Base-by-base conservation (phyloP, 2,329 filamentous ascomycete genomes). In the Colletotrichum sp. region DNA sequence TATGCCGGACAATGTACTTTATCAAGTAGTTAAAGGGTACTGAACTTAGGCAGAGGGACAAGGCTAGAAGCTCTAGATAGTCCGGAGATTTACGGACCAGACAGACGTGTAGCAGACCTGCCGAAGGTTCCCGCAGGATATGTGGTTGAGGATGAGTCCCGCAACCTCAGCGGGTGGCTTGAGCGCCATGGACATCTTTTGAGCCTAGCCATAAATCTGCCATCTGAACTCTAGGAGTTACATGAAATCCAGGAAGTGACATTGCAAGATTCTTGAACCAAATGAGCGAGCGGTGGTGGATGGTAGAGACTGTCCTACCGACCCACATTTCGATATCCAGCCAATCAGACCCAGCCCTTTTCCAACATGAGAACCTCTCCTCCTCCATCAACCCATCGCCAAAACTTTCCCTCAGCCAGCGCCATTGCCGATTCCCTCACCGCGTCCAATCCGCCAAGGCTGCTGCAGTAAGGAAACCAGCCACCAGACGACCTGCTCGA, bases 91-190 rank as follows among this genome's bases (percentile, higher is more conserved):
- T n/a, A 7, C 18, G n/a, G 39, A n/a, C 39, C 18, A 49, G 39
- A 49, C 39, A 49, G 18, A 21, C 39, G 39, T 49, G 18, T n/a
- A 49, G 39, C 39, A n/a, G 18, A 49, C 18, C 39, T 49, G 39
- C 18, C 18, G 18, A 49, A n/a, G 39, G 39, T n/a, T 3, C 9
- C 39, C 9, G 18, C 6, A 30, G 72, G 86, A 83, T 78, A 88
- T 87, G 77, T 84, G 82, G 68, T 81, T 80, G 75, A 86, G 88
- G 76, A 90, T 85, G 80, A 86, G 82, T 79, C 84, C 80, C 64
- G 88, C 79, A 59, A 88, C 82, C 81, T 88, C 85, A 63, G 82
- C 81, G 4, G 86, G 86, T 67, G 87, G 32, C 52, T 62, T 36
- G 8, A 36, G 8, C 24, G 36, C 28, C 55, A 49, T 62, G 5